phyloP scores from a whole-genome alignment of 2,329 filamentous ascomycete genomes.

The Colletotrichum navitas region DNA sequence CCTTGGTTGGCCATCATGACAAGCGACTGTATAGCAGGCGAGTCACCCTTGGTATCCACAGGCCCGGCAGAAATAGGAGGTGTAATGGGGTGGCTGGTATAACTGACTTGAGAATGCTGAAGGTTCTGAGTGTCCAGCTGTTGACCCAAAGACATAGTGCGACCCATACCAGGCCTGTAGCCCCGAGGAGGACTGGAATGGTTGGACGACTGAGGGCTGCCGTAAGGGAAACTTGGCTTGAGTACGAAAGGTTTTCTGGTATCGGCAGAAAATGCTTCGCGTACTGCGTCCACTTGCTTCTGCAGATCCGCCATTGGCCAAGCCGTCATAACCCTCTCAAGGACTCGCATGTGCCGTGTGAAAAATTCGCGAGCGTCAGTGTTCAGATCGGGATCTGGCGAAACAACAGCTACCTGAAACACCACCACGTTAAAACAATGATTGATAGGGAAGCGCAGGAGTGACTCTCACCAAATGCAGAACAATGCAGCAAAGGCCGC shows the following conservation, averaged over 20 bases:
- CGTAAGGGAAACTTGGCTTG: conserved; percentile 88
- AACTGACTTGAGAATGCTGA: conserved; percentile 73
- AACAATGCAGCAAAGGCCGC: conserved; percentile 90
- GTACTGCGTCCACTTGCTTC: conserved; percentile 87
- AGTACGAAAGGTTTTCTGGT: conserved; percentile 87
- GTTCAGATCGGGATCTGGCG: conserved; percentile 90
- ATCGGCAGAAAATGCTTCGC: conserved; percentile 92
- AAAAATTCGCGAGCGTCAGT: conserved; percentile 89
- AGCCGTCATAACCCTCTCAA: conserved; percentile 84
- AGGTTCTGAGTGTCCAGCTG: conserved; percentile 65
- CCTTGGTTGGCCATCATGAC: conserved; percentile 76
- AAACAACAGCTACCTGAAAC: conserved; percentile 86
- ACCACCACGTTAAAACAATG: conserved; percentile 17
- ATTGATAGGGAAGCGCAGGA: background rate
- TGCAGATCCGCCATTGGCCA: conserved; percentile 94
- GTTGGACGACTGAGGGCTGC: conserved; percentile 77
- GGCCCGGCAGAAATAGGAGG: conserved; percentile 82
- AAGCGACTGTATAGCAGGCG: conserved; percentile 78
- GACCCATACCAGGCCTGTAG: conserved; percentile 62
- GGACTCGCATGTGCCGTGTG: conserved; percentile 90
- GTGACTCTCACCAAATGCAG: conserved; percentile 83
- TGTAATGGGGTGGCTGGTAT: conserved; percentile 78
- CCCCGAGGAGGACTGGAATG: conserved; percentile 72
- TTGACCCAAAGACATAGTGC: conserved; percentile 65
- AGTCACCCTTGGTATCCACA: conserved; percentile 82